Evolutionary conservation across 2,329 filamentous ascomycete species (phyloP).

Genomic region (Purpureocillium takamizusanense): DNA sequence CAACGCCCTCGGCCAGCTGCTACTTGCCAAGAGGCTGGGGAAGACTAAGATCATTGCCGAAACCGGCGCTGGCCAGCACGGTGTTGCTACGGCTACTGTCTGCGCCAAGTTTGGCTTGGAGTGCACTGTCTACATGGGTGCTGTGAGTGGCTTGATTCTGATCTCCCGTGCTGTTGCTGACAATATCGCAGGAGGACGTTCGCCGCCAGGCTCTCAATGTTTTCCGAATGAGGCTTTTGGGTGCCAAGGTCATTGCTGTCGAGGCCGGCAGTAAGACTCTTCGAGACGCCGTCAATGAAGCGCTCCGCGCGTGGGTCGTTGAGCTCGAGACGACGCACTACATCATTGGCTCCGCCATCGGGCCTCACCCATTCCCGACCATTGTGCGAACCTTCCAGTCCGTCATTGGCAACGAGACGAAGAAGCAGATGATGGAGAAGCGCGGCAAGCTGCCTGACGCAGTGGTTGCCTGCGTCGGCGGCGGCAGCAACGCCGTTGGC

Average conservation of each 20-base stretch:
- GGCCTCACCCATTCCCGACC: conserved; percentile 93
- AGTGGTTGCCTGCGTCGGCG: conserved; percentile 92
- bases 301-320: conserved; percentile 87
- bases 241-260: conserved; percentile 85
- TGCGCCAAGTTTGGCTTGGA: conserved; percentile 98
- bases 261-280: conserved; percentile 81
- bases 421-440: conserved; percentile 77
- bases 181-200: conserved; percentile 64
- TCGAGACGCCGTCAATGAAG: conserved; percentile 89
- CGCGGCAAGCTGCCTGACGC: conserved; percentile 88
- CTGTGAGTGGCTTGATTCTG: conserved; percentile 32
- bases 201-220: conserved; percentile 94
- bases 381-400: conserved; percentile 97
- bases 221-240: conserved; percentile 94
- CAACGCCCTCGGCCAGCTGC: conserved; percentile 88
- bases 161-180: conserved; percentile 12
- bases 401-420: conserved; percentile 91
- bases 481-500: conserved; percentile 87
- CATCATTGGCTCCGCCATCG: conserved; percentile 95
- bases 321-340: conserved; percentile 93
- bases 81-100: conserved; percentile 93
- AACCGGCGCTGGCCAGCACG: conserved; percentile 94
- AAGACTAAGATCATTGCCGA: conserved; percentile 98
- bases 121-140: conserved; percentile 97
- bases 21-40: conserved; percentile 75